Evolutionary conservation across 345 rosid species (phyloP).

Genomic region (Ceriops zippeliana): DNA sequence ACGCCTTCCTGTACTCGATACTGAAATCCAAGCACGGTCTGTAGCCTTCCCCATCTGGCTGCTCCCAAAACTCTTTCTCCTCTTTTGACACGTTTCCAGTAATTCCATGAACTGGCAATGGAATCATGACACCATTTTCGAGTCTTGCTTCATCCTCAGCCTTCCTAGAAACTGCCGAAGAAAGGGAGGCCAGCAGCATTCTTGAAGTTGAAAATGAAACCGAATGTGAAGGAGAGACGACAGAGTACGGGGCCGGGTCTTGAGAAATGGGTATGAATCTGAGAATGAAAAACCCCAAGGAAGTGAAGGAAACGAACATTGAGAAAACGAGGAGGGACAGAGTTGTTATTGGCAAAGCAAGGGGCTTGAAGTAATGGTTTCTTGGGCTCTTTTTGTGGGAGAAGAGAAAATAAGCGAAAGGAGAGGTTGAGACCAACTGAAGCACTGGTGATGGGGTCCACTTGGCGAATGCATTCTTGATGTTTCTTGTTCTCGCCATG

Average conservation of each 20-base stretch:
- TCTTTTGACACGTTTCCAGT: conserved; percentile 39
- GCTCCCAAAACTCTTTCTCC: conserved; percentile 68
- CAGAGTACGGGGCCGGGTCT: conserved; percentile 35
- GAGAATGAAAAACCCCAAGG: conserved; percentile 45
- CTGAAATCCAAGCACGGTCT: conserved; percentile 66
- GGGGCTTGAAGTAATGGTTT: conserved; percentile 22
- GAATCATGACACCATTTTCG: conserved; percentile 29
- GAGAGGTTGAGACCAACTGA: conserved; percentile 35
- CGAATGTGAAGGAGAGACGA: conserved; percentile 38
- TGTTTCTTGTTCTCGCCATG: conserved; percentile 55
- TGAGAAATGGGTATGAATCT: conserved; percentile 25
- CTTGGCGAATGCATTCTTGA: conserved; percentile 40
- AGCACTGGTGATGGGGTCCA: conserved; percentile 38
- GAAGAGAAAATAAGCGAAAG: conserved; percentile 34
- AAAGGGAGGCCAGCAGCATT: conserved; percentile 38
- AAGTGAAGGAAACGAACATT: conserved; percentile 42
- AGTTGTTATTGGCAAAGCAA: conserved; percentile 18
- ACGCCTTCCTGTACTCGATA: conserved; percentile 44
- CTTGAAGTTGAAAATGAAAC: conserved; percentile 24
- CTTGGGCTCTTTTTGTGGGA: conserved; percentile 49
- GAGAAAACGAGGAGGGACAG: conserved; percentile 36
- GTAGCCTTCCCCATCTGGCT: conserved; percentile 58
- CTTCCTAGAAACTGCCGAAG: conserved; percentile 11
- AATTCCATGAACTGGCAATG: conserved; percentile 45
- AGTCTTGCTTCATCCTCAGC: conserved; percentile 18